Evolutionary conservation across 305 asterid genomes (phyloP), one percentile per base, ranked within the genome.

Genomic region (Petunia hybrid): DNA sequence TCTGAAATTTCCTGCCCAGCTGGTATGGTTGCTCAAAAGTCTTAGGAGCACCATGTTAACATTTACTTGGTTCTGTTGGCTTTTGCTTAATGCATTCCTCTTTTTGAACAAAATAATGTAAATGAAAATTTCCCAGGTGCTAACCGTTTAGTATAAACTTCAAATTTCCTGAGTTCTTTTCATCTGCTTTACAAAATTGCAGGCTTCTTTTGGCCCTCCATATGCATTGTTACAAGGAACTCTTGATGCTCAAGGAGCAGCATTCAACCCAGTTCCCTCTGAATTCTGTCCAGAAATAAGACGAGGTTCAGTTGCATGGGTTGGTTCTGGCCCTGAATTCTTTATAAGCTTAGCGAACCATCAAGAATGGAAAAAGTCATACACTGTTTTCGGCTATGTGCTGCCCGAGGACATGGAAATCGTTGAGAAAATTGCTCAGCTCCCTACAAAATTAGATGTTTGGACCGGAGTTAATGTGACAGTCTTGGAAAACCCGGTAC

Each of bases 301-400:
- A 73, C 89, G 98, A 80, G 99, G 99, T 56, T 92, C 98, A 2
- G 95, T 94, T 42, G 99, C 97, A 22, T 95, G 98, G 98, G 87
- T 92, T 36, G 99, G 92, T n/a, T 87, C 93, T 1, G 99, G 99
- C 38, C 98, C 99, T 0, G 99, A 95, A 78, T 95, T 95, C 93
- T 94, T 95, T 48, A 91, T 95, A 86, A 95, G 99, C 92, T 84
- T 95, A 69, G 97, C 97, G 2, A 91, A 94, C 83, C 99, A 94
- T 59, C 84, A 76, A 10, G 99, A 95, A 81, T 95, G 99, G 98
- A 89, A 82, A 81, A 90, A 89, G 0, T 77, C 92, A 0, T 94
- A 95, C 69, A 92, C 98, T 0, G 94, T 95, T 22, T 94, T 94
- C 31, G 99, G 97, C 61, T 83, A 83, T 8, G 97, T 94, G 3